Evolutionary conservation across 495 filamentous ascomycete genomes (phyloP).

Genomic region (Clohesyomyces aquaticus): DNA sequence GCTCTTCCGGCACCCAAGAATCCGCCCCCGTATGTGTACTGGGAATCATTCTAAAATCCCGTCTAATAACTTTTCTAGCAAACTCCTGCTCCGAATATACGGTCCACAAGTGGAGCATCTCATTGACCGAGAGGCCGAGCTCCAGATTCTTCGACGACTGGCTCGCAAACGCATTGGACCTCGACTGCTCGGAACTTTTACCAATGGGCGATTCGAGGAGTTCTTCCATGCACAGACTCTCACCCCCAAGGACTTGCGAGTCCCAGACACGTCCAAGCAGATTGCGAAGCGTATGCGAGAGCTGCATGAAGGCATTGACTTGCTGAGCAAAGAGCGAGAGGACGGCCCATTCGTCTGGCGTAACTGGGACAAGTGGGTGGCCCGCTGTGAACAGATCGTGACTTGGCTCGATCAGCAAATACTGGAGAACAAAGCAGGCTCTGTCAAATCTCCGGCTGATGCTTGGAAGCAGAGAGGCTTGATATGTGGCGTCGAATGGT

Average conservation of each 20-base stretch:
- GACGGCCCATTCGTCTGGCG: conserved; percentile 81
- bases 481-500: conserved; percentile 86
- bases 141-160: conserved; percentile 82
- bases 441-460: conserved; percentile 47
- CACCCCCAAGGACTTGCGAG: conserved; percentile 73
- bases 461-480: conserved; percentile 70
- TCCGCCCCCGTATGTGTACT: conserved; percentile 55
- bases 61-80: conserved; percentile 53
- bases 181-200: conserved; percentile 88
- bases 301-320: conserved; percentile 88
- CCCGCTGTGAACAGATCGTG: conserved; percentile 75
- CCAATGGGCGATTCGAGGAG: conserved; percentile 95
- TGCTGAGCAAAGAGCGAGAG: conserved; percentile 75
- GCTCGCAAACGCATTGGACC: conserved; percentile 92
- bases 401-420: conserved; percentile 75
- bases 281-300: conserved; percentile 99
- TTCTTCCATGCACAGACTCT: conserved; percentile 82
- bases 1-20: conserved; percentile 50
- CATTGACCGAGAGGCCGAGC: conserved; percentile 89
- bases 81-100: conserved; percentile 90
- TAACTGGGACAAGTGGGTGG: conserved; percentile 96
- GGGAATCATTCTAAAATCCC: no score
- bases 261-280: conserved; percentile 80
- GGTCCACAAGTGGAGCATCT: conserved; percentile 94
- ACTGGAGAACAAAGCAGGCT: conserved; percentile 50